Evolutionary conservation across 2,329 filamentous ascomycete species (phyloP), one percentile per base, ranked within the genome.

Genomic region (Malbranchea zuffiana): DNA sequence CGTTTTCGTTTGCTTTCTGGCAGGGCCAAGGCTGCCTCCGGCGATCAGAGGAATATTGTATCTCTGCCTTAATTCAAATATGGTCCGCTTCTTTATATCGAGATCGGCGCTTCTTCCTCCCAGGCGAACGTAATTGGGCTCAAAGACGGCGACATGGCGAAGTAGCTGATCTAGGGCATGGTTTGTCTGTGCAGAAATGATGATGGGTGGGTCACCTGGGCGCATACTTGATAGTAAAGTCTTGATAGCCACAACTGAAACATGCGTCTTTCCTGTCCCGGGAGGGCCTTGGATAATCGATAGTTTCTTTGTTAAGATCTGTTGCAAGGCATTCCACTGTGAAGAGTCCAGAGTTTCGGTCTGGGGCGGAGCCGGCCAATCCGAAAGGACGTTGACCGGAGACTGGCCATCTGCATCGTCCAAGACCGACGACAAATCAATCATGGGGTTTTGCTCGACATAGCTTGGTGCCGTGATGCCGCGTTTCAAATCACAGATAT

Each of bases 91-190:
- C 42, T 75, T 75, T 46, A 92, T 78, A 0, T 70, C 67, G 1
- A 65, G 59, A 42, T 82, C 78, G 35, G 74, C 71, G 12, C 80
- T 82, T 19, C 81, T 72, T 2, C 78, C 76, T 27, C 85, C 85
- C 6, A 83, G 59, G 6, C 79, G 71, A 32, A 80, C 61, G 40
- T 86, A 77, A 1, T 74, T 68, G 0, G 61, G 56, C 47, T 80
- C 77, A 46, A 80, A 80, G 4, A 62, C 52, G 1, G 75, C 65
- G 11, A 85, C 67, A 37, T 79, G 74, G 1, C 63, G 61, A 0
- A 94, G 64, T 0, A 95, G 65, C 52, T 94, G 86, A 48, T 95
- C 86, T 0, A 94, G 63, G 0, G 86, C 86, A 56, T 94, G 85
- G 41, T 95, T 95, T 0, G 86, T 95, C 49, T 94, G 85, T 5